Evolutionary conservation across 2,329 filamentous ascomycete species (phyloP).

Genomic region (Alternaria tenuissima): DNA sequence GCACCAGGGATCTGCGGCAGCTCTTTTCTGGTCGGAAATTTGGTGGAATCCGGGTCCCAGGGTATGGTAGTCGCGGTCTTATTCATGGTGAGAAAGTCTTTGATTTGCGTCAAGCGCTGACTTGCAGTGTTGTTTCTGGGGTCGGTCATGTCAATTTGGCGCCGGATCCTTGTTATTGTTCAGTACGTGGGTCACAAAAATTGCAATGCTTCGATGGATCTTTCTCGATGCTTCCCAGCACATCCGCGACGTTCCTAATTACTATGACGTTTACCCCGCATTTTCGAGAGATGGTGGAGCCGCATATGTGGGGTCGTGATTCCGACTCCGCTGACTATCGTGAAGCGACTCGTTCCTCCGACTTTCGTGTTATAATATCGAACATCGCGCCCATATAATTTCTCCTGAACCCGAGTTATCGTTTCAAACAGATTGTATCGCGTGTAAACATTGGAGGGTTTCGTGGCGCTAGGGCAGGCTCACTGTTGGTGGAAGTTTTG

Average conservation of each 20-base stretch:
- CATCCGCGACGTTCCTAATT: not conserved
- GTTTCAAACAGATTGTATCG: not conserved
- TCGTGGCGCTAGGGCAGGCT: not conserved
- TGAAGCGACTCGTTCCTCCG: not conserved
- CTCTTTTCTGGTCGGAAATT: slow-evolving; percentile 63
- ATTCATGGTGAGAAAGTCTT: slow-evolving; percentile 56
- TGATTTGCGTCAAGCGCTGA: slow-evolving; percentile 54
- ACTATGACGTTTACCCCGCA: slow-evolving; percentile 14
- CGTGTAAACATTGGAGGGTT: not conserved
- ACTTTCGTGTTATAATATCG: not conserved
- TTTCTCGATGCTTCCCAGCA: not conserved
- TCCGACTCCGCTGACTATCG: not conserved
- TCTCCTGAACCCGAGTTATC: not conserved
- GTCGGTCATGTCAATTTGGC: slow-evolving; percentile 39
- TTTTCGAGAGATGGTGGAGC: not conserved
- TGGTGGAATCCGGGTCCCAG: slow-evolving; percentile 62
- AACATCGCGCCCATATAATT: not conserved
- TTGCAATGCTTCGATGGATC: not conserved
- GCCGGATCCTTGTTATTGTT: not conserved
- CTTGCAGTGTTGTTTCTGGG: slow-evolving; percentile 40
- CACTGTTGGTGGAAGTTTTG: slow-evolving; percentile 1
- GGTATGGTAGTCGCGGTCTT: slow-evolving; percentile 59
- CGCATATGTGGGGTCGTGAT: not conserved
- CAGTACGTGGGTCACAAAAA: not conserved
- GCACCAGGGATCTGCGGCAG: slow-evolving; percentile 61